Conservation (phyloP, 2,329 filamentous ascomycete species). For the Colletotrichum neosansevieriae region DNA sequence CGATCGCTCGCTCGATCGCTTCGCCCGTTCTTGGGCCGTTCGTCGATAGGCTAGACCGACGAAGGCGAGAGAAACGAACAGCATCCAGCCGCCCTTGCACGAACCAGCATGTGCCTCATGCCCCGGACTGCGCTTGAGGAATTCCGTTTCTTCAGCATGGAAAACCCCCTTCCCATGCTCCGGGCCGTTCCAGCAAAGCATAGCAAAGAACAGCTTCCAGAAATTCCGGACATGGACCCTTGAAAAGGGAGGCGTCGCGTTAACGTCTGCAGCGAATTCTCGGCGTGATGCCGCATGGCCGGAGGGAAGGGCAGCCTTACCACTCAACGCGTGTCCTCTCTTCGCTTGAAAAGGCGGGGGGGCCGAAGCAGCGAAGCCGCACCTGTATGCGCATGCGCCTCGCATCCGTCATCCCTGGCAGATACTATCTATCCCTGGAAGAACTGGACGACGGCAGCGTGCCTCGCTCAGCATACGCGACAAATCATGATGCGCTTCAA, state of each 20-base stretch:
- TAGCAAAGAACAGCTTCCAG: constrained; percentile 23
- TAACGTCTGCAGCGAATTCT: constrained; percentile 13
- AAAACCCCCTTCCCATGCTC: constrained; percentile 27
- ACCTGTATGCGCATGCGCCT: constrained; percentile 32
- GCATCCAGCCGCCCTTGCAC: constrained; percentile 29
- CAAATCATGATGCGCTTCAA: constrained; percentile 39
- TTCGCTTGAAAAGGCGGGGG: no score
- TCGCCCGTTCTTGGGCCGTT: constrained; percentile 27
- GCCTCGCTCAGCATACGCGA: constrained; percentile 25
- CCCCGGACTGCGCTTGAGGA: constrained; percentile 29
- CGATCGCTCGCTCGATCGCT: constrained; percentile 10
- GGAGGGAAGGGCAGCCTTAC: constrained; percentile 24
- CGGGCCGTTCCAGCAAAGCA: constrained; percentile 26
- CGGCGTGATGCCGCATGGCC: constrained; percentile 16
- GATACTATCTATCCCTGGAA: constrained; percentile 28
- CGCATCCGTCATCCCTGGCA: constrained; percentile 21
- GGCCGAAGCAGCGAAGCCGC: constrained; percentile 27
- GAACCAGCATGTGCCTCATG: constrained; percentile 29
- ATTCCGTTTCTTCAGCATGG: constrained; percentile 32
- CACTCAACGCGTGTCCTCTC: constrained; percentile 3
- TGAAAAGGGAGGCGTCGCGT: constrained; percentile 12
- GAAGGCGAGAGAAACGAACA: constrained; percentile 3
- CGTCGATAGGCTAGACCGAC: constrained; percentile 2
- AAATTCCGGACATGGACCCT: constrained; percentile 22
- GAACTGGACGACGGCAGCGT: constrained; percentile 18